A percentile compares a stretch with the other conserved stretches of the same genome.
phyloP scores from a whole-genome alignment of 2,329 filamentous ascomycete species.

The Penicillium fuscoglaucum region DNA sequence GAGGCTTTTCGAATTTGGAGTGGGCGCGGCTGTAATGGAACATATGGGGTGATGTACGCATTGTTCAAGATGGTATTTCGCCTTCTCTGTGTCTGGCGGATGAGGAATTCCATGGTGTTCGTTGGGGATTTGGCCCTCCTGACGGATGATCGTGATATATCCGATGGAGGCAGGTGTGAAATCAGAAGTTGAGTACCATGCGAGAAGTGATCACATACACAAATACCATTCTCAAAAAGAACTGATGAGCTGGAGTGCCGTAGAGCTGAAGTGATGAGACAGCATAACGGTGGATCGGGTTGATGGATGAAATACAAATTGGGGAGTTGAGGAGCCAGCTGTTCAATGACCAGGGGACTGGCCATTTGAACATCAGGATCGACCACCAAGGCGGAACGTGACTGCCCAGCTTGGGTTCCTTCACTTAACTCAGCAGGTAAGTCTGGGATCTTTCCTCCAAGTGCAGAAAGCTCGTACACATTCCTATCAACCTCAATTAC shows the following conservation, averaged over 20 bases:
- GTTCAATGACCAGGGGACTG: background rate
- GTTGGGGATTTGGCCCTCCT: background rate
- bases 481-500: background rate
- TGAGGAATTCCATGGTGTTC: background rate
- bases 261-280: background rate
- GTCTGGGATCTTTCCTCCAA: background rate
- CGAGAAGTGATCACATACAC: background rate
- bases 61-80: background rate
- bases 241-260: background rate
- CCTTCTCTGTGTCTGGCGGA: background rate
- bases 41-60: background rate
- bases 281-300: background rate
- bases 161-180: background rate
- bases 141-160: background rate
- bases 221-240: background rate
- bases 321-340: background rate
- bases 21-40: background rate
- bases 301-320: background rate
- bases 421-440: background rate
- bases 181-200: background rate
- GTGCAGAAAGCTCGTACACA: background rate
- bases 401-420: background rate
- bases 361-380: background rate
- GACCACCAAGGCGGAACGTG: background rate
- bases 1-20: background rate